Evolutionary conservation across 2,329 filamentous ascomycete genomes (phyloP).

Genomic region (Alternaria triticimaculans): DNA sequence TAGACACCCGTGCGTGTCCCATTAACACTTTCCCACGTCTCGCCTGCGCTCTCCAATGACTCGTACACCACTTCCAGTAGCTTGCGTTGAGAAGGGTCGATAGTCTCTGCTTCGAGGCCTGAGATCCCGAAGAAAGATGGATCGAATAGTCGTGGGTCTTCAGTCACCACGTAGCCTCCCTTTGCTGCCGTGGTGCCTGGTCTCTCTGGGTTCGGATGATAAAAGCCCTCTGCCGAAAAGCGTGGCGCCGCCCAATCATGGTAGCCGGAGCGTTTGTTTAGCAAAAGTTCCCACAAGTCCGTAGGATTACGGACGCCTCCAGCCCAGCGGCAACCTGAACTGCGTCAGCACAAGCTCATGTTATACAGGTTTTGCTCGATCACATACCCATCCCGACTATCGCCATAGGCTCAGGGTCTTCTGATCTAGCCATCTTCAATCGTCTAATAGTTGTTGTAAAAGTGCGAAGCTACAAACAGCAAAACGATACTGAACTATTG

Average conservation of each 20-base stretch:
- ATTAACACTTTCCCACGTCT: conserved; percentile 30
- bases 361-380: neutral
- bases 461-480: neutral
- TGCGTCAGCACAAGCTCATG: neutral
- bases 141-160: conserved; percentile 48
- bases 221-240: conserved; percentile 45
- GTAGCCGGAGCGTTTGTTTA: conserved; percentile 34
- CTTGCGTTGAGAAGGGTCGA: conserved; percentile 40
- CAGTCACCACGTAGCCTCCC: conserved; percentile 37
- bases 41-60: conserved; percentile 50
- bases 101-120: conserved; percentile 19
- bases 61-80: conserved; percentile 43
- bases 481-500: neutral
- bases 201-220: conserved; percentile 25
- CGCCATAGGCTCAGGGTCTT: conserved; percentile 28
- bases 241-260: conserved; percentile 34
- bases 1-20: conserved; percentile 31
- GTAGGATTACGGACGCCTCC: conserved; percentile 19
- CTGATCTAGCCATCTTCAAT: neutral
- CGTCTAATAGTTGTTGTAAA: neutral
- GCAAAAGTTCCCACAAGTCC: conserved; percentile 39
- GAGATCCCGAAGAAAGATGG: conserved; percentile 40
- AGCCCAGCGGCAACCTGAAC: conserved; percentile 29
- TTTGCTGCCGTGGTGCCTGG: conserved; percentile 33
- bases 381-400: conserved; percentile 33